Evolutionary conservation across 345 rosid genomes (phyloP), one percentile per base, ranked within the genome.

Genomic region (Syzygium aqueum): DNA sequence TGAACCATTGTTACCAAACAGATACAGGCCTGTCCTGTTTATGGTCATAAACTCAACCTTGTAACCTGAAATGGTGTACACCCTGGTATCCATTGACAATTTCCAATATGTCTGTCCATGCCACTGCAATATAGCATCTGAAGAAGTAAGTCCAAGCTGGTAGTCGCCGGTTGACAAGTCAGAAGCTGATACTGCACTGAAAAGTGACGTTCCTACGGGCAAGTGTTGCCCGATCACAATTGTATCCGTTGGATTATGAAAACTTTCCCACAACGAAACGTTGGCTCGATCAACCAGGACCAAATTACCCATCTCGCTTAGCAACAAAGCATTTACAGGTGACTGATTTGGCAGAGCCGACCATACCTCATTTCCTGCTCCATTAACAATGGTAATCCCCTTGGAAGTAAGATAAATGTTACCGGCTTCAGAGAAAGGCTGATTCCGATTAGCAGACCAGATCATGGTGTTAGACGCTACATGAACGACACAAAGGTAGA

Each of bases 391-490:
- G 59, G 89, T 87, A 88, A 97, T 93, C 86, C 99, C 98, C 53
- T 88, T 56, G 11, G 82, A 50, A 8, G 98, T 88, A 37, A 97
- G 94, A 88, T 84, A 85, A 96, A 97, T 92, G 53, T 84, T 57
- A 19, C 98, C 97, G 1, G 96, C 91, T 54, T 63, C 89, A 1
- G 98, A 93, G 91, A 97, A 88, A 5, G 99, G 95, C 19, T 83
- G 86, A 87, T 93, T 92, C n/a, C 94, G 94, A 89, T 94, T 95
- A 37, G 98, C 97, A 19, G 99, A 92, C 99, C 99, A 97, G 89
- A 96, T 92, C 86, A 95, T 91, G 57, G 88, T 80, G 87, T 87
- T 90, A 89, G 98, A 95, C 4, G 77, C 91, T 22, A 89, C 94
- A 25, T 96, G 98, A 88, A 94, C 84, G 87, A 97, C 90, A 77